Evolutionary conservation across 2,329 filamentous ascomycete species (phyloP).

Genomic region (Xylariaceae sp.): DNA sequence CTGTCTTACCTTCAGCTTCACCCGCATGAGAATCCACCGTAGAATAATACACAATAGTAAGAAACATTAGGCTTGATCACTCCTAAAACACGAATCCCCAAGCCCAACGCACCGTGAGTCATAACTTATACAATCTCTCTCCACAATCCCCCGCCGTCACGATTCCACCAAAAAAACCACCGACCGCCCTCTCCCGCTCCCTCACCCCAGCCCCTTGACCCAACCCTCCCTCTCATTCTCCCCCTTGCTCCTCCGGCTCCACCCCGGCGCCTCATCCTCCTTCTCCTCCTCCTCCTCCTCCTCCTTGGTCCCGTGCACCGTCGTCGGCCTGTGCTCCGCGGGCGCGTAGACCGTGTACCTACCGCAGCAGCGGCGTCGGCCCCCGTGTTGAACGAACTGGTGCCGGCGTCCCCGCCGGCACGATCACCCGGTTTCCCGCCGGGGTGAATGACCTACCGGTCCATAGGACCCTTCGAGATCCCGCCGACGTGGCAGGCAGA

Average conservation of each 20-base stretch:
- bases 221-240: constrained; percentile 53
- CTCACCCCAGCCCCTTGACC: constrained; percentile 35
- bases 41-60: too few species aligned
- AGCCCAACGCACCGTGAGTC: too few species aligned
- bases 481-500: constrained; percentile 48
- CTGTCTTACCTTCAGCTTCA: too few species aligned
- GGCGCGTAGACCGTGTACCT: constrained; percentile 63
- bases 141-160: too few species aligned
- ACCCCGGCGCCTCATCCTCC: constrained; percentile 56
- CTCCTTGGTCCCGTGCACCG: constrained; percentile 59
- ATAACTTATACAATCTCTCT: too few species aligned
- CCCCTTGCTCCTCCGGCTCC: constrained; percentile 51
- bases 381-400: constrained; percentile 59
- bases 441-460: constrained; percentile 30
- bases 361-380: constrained; percentile 53
- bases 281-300: constrained; percentile 60
- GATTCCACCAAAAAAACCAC: not conserved
- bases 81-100: too few species aligned
- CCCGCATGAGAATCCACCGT: too few species aligned
- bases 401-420: constrained; percentile 62
- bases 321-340: constrained; percentile 56
- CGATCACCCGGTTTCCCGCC: constrained; percentile 35
- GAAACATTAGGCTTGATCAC: too few species aligned
- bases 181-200: not conserved
- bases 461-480: constrained; percentile 58